Conservation (phyloP, 768 basidiomycete genomes). For the Steccherinum ochraceum region DNA sequence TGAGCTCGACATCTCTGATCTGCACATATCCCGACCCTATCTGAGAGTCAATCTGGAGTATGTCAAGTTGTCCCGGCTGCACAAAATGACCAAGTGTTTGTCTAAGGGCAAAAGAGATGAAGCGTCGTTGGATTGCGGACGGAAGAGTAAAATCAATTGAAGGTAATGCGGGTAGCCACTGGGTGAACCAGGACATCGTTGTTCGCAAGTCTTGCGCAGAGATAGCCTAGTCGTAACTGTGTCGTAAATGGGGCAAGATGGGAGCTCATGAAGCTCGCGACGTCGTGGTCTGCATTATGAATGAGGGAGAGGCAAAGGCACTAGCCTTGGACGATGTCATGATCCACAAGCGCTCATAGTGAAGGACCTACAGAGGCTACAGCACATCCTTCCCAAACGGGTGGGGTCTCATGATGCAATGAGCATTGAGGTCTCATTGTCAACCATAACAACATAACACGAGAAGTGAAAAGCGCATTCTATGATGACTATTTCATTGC, state of each 20-base stretch:
- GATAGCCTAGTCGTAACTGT: too few relatives aligned
- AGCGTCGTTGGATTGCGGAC: slow-evolving; percentile 74
- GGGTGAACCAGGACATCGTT: slow-evolving; percentile 32
- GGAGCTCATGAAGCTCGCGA: slow-evolving; percentile 1
- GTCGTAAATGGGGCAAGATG: too few relatives aligned
- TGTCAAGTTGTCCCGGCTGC: slow-evolving; percentile 84
- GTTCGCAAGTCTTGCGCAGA: too few relatives aligned
- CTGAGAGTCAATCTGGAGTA: slow-evolving; percentile 83
- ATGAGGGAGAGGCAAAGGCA: neutral
- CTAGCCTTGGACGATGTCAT: too few relatives aligned
- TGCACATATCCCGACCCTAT: slow-evolving; percentile 89
- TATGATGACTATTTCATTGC: too few relatives aligned
- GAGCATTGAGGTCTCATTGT: too few relatives aligned
- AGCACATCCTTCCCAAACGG: too few relatives aligned
- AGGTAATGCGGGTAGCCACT: slow-evolving; percentile 49
- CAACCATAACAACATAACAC: too few relatives aligned
- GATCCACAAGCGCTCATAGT: too few relatives aligned
- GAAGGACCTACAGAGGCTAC: too few relatives aligned
- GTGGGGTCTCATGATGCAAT: too few relatives aligned
- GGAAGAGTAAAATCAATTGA: slow-evolving; percentile 61
- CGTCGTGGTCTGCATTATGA: slow-evolving; percentile 7
- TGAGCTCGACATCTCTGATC: slow-evolving; percentile 76
- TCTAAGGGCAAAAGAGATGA: slow-evolving; percentile 85
- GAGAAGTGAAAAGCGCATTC: too few relatives aligned
- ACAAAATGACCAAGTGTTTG: slow-evolving; percentile 80